Conservation (phyloP, 495 filamentous ascomycete species). For the Aspergillus diversus region DNA sequence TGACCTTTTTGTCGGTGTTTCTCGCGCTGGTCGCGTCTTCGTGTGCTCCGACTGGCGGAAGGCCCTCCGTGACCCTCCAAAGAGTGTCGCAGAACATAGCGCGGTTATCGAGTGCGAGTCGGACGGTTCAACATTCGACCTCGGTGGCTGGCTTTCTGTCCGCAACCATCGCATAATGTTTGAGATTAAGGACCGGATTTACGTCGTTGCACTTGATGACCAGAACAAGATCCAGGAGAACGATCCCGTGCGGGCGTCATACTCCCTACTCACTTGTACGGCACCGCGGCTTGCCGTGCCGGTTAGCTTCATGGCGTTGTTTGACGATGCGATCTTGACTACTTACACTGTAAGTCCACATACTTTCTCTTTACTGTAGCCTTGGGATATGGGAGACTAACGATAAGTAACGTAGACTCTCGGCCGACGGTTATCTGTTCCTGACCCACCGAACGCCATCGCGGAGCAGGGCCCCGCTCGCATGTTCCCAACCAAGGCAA, state of each 20-base stretch:
- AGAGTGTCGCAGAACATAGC: conserved; percentile 28
- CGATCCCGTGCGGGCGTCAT: conserved; percentile 36
- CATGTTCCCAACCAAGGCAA: conserved; percentile 43
- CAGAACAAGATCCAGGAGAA: conserved; percentile 35
- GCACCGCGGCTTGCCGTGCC: conserved; percentile 41
- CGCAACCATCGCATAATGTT: conserved; percentile 48
- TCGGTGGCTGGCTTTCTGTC: conserved; percentile 45
- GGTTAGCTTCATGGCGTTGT: conserved; percentile 45
- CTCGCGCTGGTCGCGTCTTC: conserved; percentile 43
- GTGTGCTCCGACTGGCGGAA: conserved; percentile 45
- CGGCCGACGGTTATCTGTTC: conserved; percentile 34
- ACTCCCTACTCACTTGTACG: conserved; percentile 40
- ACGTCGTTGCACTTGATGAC: conserved; percentile 42
- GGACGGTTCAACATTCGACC: conserved; percentile 40
- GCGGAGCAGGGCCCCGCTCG: conserved; percentile 30
- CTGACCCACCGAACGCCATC: conserved; percentile 24
- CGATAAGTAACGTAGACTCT: conserved; percentile 33
- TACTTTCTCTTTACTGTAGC: too few relatives aligned
- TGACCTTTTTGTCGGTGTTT: conserved; percentile 43
- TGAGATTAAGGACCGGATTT: conserved; percentile 44
- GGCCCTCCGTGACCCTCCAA: conserved; percentile 28
- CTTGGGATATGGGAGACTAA: conserved; percentile 9
- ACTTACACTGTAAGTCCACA: conserved; percentile 39
- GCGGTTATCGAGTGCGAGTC: conserved; percentile 42
- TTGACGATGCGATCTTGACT: conserved; percentile 45